phyloP scores from a whole-genome alignment of 768 basidiomycete species.

The Phaeolepiota aurea region DNA sequence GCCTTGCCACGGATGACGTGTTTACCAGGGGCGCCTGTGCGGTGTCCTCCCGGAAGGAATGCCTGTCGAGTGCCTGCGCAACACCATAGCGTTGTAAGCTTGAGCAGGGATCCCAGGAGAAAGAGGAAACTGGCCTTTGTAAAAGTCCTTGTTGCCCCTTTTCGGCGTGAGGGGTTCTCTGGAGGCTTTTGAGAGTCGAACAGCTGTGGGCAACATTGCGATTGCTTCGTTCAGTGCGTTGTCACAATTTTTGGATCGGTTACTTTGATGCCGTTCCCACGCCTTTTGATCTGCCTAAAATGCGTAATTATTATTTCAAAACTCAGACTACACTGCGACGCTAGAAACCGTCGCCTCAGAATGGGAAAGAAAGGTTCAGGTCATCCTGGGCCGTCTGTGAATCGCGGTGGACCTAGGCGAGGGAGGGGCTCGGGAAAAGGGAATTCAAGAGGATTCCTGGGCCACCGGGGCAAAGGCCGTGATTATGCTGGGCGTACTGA shows the following conservation, averaged over 20 bases:
- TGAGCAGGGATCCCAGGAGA: neutral
- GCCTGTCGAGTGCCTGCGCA: conserved; percentile 74
- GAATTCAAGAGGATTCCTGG: conserved; percentile 14
- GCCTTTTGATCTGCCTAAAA: neutral
- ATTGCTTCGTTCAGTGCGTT: no score
- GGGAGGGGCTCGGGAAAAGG: conserved; percentile 27
- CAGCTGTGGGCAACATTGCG: conserved; percentile 61
- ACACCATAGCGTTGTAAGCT: neutral
- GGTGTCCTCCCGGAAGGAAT: conserved; percentile 70
- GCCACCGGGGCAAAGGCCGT: conserved; percentile 8
- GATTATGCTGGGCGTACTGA: conserved; percentile 23
- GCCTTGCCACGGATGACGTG: conserved; percentile 71
- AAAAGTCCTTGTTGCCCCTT: conserved; percentile 90
- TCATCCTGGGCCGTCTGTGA: neutral
- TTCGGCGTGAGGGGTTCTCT: conserved; percentile 79
- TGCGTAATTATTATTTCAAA: neutral
- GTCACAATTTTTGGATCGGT: no score
- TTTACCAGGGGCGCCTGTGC: conserved; percentile 85
- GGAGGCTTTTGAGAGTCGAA: conserved; percentile 76
- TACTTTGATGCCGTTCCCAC: conserved; percentile 5
- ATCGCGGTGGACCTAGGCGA: conserved; percentile 19
- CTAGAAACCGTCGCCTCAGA: no score
- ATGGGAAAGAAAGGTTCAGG: conserved; percentile 15
- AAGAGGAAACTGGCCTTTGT: conserved; percentile 83
- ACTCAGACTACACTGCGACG: neutral